A percentile compares a stretch with the other conserved stretches of the same genome.
These are phyloP conservation scores for Podospora pseudoanserina DNA, from an alignment of 495 filamentous ascomycete genomes.

Conservation along the genomic window DNA sequence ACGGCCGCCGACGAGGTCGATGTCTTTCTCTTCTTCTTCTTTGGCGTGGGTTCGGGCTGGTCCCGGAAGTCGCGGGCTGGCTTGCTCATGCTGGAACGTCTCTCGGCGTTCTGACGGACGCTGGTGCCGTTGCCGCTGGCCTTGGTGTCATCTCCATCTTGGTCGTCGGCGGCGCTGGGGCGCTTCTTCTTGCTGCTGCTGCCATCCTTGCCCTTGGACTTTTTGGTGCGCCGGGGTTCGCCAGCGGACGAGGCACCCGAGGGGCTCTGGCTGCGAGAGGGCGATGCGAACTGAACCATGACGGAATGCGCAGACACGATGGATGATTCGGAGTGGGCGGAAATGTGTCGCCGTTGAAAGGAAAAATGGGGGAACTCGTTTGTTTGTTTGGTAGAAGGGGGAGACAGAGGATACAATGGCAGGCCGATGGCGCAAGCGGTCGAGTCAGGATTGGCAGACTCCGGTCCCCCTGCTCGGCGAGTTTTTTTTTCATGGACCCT, in stretches of 20 bases:
- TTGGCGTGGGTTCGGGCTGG: conserved; percentile 49
- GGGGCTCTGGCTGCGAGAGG: conserved; percentile 25
- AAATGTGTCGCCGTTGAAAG: neutral
- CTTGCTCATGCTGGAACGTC: conserved; percentile 56
- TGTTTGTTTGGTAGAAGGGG: neutral
- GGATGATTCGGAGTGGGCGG: neutral
- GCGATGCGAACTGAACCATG: conserved; percentile 23
- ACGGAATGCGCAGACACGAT: neutral
- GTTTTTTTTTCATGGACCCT: conserved; percentile 15
- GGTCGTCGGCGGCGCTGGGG: conserved; percentile 12
- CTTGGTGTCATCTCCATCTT: conserved; percentile 16
- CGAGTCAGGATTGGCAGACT: conserved; percentile 7
- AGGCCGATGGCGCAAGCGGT: conserved; percentile 9
- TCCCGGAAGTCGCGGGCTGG: conserved; percentile 72
- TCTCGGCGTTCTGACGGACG: conserved; percentile 26
- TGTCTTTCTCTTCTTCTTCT: conserved; percentile 40
- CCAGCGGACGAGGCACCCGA: conserved; percentile 21
- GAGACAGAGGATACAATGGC: neutral
- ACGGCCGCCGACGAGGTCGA: conserved; percentile 6
- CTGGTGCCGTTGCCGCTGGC: conserved; percentile 19
- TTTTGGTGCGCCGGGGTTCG: conserved; percentile 10
- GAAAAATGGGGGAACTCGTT: neutral
- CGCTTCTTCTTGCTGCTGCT: conserved; percentile 23
- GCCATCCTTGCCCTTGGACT: conserved; percentile 15
- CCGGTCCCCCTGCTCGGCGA: conserved; percentile 12